A percentile compares a stretch with the other conserved stretches of the same genome.
phyloP scores from a whole-genome alignment of 1,284 basidiomycete genomes.

The Quambalaria eucalypti region DNA sequence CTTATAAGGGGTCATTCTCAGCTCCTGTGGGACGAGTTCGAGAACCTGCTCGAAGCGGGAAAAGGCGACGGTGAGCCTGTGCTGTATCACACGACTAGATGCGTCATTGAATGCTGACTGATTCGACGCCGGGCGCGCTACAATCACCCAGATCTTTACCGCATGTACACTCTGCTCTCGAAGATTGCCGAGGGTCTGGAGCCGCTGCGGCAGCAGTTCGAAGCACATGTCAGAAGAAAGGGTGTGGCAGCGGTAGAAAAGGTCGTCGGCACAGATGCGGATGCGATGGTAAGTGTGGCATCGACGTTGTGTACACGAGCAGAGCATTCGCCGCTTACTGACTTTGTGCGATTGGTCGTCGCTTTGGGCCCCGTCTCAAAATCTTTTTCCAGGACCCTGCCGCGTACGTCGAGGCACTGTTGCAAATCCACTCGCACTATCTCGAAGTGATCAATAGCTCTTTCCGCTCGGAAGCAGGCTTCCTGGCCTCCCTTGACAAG shows the following conservation, averaged over 20 bases:
- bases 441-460: conserved; percentile 79
- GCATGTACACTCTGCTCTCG: conserved; percentile 87
- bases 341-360: no score
- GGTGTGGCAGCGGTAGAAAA: conserved; percentile 77
- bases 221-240: conserved; percentile 83
- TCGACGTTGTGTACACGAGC: no score
- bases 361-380: no score
- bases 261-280: conserved; percentile 48
- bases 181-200: conserved; percentile 85
- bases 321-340: no score
- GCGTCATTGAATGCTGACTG: no score
- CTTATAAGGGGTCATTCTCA: conserved; percentile 80
- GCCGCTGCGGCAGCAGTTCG: conserved; percentile 83
- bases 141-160: conserved; percentile 59
- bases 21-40: conserved; percentile 90
- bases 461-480: conserved; percentile 88
- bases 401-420: conserved; percentile 82
- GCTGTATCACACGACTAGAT: no score
- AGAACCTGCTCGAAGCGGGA: conserved; percentile 80
- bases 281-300: no score
- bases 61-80: conserved; percentile 61
- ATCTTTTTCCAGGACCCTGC: conserved; percentile 58
- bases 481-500: conserved; percentile 81
- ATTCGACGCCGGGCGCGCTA: no score
- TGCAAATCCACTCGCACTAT: conserved; percentile 87